Evolutionary conservation across 2,329 filamentous ascomycete genomes (phyloP).

Genomic region (Cladosporium sp.): DNA sequence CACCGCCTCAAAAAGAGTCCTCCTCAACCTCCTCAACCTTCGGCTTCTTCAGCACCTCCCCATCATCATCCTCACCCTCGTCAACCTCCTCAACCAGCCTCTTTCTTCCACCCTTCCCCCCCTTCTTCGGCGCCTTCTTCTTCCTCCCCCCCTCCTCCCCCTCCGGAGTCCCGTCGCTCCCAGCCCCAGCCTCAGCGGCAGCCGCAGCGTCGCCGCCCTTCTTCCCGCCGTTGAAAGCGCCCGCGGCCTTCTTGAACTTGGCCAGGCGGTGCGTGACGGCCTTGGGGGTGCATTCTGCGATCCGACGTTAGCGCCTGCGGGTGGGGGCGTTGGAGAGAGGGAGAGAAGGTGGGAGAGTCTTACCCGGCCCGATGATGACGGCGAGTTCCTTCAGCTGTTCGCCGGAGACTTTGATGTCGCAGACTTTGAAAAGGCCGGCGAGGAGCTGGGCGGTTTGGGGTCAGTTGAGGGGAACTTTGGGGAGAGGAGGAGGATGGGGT

Average conservation of each 20-base stretch:
- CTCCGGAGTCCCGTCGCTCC: background rate
- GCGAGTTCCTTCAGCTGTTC: conserved; percentile 21
- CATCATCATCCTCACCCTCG: background rate
- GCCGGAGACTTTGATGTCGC: conserved; percentile 24
- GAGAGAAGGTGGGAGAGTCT: background rate
- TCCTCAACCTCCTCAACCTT: conserved; percentile 5
- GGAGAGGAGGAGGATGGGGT: background rate
- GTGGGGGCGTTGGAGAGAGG: background rate
- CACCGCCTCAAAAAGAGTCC: background rate
- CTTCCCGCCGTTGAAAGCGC: conserved; percentile 5
- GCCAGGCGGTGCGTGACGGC: conserved; percentile 27
- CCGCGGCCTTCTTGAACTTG: conserved; percentile 18
- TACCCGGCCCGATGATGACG: conserved; percentile 24
- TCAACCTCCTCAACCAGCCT: background rate
- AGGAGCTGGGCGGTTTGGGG: conserved; percentile 19
- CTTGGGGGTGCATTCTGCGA: conserved; percentile 28
- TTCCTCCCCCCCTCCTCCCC: background rate
- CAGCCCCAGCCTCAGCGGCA: background rate
- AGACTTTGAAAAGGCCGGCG: conserved; percentile 23
- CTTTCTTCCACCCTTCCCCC: background rate
- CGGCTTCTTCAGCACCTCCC: background rate
- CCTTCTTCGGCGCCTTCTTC: background rate
- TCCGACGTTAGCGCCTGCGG: conserved; percentile 12
- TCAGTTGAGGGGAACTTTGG: background rate
- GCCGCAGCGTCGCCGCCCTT: conserved; percentile 6